Evolutionary conservation across 2,329 filamentous ascomycete genomes (phyloP).

Genomic region (Cordyceps cateniannulata): DNA sequence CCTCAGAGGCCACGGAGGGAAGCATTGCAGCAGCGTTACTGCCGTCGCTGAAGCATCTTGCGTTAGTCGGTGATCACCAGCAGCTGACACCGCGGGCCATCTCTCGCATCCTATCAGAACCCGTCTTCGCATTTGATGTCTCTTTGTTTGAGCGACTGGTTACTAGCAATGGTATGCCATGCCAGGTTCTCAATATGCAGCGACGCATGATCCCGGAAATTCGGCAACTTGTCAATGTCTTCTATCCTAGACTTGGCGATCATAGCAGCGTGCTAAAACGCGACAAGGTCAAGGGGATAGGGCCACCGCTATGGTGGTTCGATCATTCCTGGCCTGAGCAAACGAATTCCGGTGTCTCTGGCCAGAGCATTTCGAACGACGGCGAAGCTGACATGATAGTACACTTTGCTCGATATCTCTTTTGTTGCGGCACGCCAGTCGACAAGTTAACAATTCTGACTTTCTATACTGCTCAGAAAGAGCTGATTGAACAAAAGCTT

Average conservation of each 20-base stretch:
- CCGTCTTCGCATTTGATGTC: slow-evolving; percentile 61
- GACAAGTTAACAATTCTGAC: slow-evolving; percentile 71
- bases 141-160: slow-evolving; percentile 78
- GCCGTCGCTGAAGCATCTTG: slow-evolving; percentile 45
- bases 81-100: slow-evolving; percentile 68
- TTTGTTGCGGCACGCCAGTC: slow-evolving; percentile 55
- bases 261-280: slow-evolving; percentile 33
- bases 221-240: slow-evolving; percentile 37
- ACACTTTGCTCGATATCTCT: slow-evolving; percentile 64
- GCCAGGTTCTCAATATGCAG: slow-evolving; percentile 59
- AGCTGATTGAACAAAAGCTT: slow-evolving; percentile 49
- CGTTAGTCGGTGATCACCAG: slow-evolving; percentile 69
- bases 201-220: slow-evolving; percentile 49
- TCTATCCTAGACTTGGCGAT: slow-evolving; percentile 40
- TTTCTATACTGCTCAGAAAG: slow-evolving; percentile 81
- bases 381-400: slow-evolving; percentile 72
- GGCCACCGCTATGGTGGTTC: slow-evolving; percentile 35
- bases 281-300: slow-evolving; percentile 33
- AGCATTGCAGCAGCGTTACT: slow-evolving; percentile 47
- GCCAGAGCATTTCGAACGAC: slow-evolving; percentile 53
- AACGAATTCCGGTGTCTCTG: slow-evolving; percentile 53
- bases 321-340: slow-evolving; percentile 54
- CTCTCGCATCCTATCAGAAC: slow-evolving; percentile 48
- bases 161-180: slow-evolving; percentile 52
- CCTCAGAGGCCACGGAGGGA: slow-evolving; percentile 67